A percentile compares a stretch with the other conserved stretches of the same genome.
Conservation (phyloP, 176 grass and related monocot genomes). For the Typha latifolia region DNA sequence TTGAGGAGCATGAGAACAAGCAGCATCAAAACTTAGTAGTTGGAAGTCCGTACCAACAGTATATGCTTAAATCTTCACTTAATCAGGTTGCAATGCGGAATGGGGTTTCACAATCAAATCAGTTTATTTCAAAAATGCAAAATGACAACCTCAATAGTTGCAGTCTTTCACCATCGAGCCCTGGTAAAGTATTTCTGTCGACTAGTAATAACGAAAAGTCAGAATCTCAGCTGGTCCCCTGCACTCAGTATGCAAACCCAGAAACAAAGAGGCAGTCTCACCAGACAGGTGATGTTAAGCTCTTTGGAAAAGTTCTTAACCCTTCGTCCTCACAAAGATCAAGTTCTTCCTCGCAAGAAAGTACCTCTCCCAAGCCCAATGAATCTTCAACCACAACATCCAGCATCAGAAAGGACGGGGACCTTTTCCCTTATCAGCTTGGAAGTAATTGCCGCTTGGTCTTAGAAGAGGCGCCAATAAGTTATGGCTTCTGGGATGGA, state of each 20-base stretch:
- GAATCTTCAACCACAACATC: conserved; percentile 13
- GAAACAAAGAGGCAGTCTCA: conserved; percentile 10
- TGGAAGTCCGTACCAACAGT: conserved; percentile 31
- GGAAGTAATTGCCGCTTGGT: conserved; percentile 10
- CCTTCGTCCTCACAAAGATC: conserved; percentile 42
- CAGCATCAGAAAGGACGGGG: conserved; percentile 21
- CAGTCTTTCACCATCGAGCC: not conserved
- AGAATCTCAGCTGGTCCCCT: conserved; percentile 12
- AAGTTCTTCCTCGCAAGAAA: conserved; percentile 28
- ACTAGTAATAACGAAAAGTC: conserved; percentile 1
- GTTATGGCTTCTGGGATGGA: conserved; percentile 42
- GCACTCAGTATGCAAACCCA: too few species aligned
- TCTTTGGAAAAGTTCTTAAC: conserved; percentile 59
- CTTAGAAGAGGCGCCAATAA: conserved; percentile 29
- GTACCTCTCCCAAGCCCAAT: conserved; percentile 8
- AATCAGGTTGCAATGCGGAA: conserved; percentile 20
- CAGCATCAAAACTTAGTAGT: conserved; percentile 8
- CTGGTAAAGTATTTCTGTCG: conserved; percentile 11
- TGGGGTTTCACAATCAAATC: conserved; percentile 30
- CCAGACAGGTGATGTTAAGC: conserved; percentile 58
- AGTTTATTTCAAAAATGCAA: conserved; percentile 28
- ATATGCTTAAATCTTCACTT: conserved; percentile 24
- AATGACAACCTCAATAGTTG: conserved; percentile 28
- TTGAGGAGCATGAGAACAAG: conserved; percentile 33
- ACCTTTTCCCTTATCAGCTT: conserved; percentile 28